Base-by-base conservation (phyloP, 2,329 filamentous ascomycete species). In the Epichloe glyceriae region DNA sequence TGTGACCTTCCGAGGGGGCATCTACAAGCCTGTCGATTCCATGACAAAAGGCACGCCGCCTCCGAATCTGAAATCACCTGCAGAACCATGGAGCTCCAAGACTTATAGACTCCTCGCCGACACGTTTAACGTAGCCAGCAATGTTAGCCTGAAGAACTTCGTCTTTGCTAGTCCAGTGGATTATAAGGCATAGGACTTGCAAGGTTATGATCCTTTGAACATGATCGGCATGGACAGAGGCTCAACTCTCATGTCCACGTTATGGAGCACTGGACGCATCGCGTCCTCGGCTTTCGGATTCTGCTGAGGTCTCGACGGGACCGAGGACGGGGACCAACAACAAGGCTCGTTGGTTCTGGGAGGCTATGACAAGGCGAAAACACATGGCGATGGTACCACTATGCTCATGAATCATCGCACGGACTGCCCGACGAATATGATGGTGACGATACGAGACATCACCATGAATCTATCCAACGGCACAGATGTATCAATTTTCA, bases 31-130 rank as follows among this genome's bases (percentile, higher is more conserved):
- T n/a, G 15, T 10, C 6, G 37, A 10, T 39, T 39, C 37, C 15
- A 39, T 10, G 15, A 39, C 14, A 15, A 39, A 4, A 39, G 37
- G 37, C 37, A n/a, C 37, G 37, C 37, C 37, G 14, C 15, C 37
- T 3, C 8, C 37, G 17, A 1, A 39, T 10, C 17, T n/a, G 14
- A 20, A 40, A 20, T 46, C 42, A 35, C 47, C 39, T 12, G 15
- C 49, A 1, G 56, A 57, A 4, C 8, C 3, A 5, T 55, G 47
- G 37, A 34, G 30, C 38, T 30, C 22, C 1, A 40, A 40, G 8
- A 50, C 53, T 14, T 57, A 55, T 40, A 11, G 40, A 11, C 0
- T 57, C 35, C 52, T 58, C 38, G 57, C 54, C 11, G 54, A 54
- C 1, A 54, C 47, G 4, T 3, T 56, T 2, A 17, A 5, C 17